These are phyloP conservation scores for Penicillium lagena DNA, from an alignment of 495 filamentous ascomycete species.

Conservation along the genomic window DNA sequence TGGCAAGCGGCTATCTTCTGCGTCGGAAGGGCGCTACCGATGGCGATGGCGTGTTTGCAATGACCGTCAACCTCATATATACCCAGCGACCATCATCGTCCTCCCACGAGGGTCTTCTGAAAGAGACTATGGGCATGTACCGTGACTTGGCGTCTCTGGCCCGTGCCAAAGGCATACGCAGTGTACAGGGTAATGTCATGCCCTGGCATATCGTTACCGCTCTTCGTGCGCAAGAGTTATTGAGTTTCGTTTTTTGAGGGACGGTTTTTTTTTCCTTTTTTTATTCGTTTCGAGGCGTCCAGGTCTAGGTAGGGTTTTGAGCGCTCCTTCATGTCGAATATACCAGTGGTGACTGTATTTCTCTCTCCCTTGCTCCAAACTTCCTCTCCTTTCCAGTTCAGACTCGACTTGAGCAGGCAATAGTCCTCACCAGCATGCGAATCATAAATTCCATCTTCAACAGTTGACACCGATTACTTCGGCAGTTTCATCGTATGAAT, in stretches of 20 bases:
- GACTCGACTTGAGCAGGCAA: no score
- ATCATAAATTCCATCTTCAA: no score
- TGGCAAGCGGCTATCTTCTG: constrained; percentile 70
- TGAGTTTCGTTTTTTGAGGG: constrained; percentile 40
- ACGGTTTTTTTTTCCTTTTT: constrained; percentile 2
- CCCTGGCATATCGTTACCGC: constrained; percentile 88
- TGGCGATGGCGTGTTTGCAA: constrained; percentile 55
- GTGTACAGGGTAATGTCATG: constrained; percentile 54
- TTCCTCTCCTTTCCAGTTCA: no score
- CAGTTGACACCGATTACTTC: no score
- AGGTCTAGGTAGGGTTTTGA: constrained; percentile 5
- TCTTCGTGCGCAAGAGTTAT: constrained; percentile 50
- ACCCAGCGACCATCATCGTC: constrained; percentile 34
- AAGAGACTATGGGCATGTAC: constrained; percentile 70
- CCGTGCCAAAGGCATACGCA: constrained; percentile 58
- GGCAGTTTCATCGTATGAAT: no score
- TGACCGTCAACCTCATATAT: constrained; percentile 64
- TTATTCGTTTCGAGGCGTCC: constrained; percentile 8
- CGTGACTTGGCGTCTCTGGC: constrained; percentile 69
- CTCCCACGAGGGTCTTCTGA: constrained; percentile 53
- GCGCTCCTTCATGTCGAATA: no score
- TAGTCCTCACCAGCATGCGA: no score
- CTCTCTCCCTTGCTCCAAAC: no score
- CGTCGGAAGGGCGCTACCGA: constrained; percentile 60
- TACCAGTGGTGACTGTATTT: no score